These are phyloP conservation scores for Colletotrichum caudatum DNA, from an alignment of 2,329 filamentous ascomycete species.

Conservation along the genomic window DNA sequence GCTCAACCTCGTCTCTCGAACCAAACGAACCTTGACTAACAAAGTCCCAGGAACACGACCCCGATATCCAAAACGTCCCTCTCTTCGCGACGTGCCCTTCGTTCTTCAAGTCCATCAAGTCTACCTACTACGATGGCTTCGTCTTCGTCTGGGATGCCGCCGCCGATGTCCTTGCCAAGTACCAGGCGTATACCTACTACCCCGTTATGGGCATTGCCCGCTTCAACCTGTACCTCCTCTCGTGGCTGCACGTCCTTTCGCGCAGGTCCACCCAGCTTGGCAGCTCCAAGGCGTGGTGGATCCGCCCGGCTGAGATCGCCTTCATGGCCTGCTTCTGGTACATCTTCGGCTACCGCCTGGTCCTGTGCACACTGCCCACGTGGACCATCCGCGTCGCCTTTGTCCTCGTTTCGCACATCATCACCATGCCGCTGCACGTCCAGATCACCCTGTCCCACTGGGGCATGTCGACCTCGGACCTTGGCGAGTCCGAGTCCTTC, in stretches of 20 bases:
- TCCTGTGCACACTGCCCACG: conserved; percentile 70
- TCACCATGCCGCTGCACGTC: conserved; percentile 76
- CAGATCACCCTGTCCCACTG: conserved; percentile 81
- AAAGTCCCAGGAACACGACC: conserved; percentile 62
- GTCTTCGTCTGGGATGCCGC: conserved; percentile 72
- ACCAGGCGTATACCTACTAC: conserved; percentile 77
- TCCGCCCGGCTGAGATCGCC: conserved; percentile 73
- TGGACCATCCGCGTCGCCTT: conserved; percentile 70
- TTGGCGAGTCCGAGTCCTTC: conserved; percentile 75
- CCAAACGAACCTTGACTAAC: conserved; percentile 29
- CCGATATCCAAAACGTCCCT: conserved; percentile 74
- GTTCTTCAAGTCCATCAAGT: conserved; percentile 73
- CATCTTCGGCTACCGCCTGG: conserved; percentile 74
- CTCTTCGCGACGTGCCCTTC: conserved; percentile 75
- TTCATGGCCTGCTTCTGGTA: conserved; percentile 76
- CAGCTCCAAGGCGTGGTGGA: conserved; percentile 71
- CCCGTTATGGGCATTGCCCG: conserved; percentile 75
- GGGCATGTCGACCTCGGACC: conserved; percentile 76
- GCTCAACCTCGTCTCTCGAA: conserved; percentile 24
- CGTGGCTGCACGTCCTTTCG: conserved; percentile 73
- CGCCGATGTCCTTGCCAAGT: conserved; percentile 69
- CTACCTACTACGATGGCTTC: conserved; percentile 73
- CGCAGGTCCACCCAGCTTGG: conserved; percentile 67
- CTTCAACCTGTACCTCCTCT: conserved; percentile 79
- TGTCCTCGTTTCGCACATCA: conserved; percentile 72